Percentiles rank a stretch among this genome's conserved stretches.
Conservation (phyloP, 176 grass and related monocot species). For the Areca catechu region DNA sequence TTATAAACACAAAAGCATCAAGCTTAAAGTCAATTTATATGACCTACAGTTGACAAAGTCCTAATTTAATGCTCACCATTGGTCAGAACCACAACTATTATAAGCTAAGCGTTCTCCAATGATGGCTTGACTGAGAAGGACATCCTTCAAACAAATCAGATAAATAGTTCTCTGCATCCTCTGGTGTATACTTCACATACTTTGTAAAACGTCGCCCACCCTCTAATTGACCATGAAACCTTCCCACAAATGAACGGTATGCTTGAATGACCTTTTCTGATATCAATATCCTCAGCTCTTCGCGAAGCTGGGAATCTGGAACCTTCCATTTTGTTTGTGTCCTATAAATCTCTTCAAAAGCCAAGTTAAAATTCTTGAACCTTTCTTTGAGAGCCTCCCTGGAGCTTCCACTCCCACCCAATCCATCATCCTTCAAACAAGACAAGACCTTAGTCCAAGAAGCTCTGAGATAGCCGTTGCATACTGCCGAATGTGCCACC, state of each 20-base stretch:
- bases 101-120: slow-evolving; percentile 26
- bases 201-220: slow-evolving; percentile 43
- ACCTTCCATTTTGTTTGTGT: slow-evolving; percentile 78
- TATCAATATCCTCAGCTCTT: slow-evolving; percentile 81
- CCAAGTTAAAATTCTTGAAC: slow-evolving; percentile 86
- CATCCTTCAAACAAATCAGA: slow-evolving; percentile 84
- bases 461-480: slow-evolving; percentile 69
- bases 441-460: slow-evolving; percentile 76
- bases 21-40: too few species aligned
- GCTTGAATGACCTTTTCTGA: slow-evolving; percentile 70
- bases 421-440: slow-evolving; percentile 76
- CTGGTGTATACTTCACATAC: slow-evolving; percentile 82
- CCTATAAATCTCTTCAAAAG: slow-evolving; percentile 75
- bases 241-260: slow-evolving; percentile 72
- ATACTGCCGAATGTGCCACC: slow-evolving; percentile 72
- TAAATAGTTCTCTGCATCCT: slow-evolving; percentile 82
- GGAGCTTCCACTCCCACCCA: slow-evolving; percentile 42
- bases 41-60: too few species aligned
- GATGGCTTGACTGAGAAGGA: background rate
- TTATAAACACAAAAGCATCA: too few species aligned
- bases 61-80: slow-evolving; percentile 1
- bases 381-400: slow-evolving; percentile 71
- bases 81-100: background rate
- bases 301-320: slow-evolving; percentile 69
- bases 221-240: slow-evolving; percentile 60